phyloP scores from a whole-genome alignment of 176 grass and related monocot genomes.

The Triticum urartu region DNA sequence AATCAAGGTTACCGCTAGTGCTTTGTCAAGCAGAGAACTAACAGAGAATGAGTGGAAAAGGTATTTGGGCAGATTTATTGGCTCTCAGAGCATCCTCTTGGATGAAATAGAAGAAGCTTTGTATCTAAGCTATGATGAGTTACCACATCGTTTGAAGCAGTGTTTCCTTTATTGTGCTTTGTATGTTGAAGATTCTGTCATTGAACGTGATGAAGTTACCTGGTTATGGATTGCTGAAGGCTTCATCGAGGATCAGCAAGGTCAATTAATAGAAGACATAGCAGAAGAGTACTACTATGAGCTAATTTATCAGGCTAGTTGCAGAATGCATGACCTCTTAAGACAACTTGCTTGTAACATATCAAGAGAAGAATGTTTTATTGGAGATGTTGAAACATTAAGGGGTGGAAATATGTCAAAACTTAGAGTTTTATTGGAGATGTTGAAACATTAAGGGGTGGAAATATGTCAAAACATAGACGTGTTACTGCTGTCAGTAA shows the following conservation, averaged over 20 bases:
- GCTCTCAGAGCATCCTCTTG: background rate
- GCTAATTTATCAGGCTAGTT: accelerated
- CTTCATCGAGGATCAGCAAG: background rate
- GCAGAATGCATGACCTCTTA: constrained; percentile 40
- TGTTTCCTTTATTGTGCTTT: constrained; percentile 45
- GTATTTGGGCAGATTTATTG: background rate
- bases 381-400: constrained; percentile 2
- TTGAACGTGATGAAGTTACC: background rate
- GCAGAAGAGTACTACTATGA: too few relatives aligned
- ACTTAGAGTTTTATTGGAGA: background rate
- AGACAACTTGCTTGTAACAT: constrained; percentile 24
- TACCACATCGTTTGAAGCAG: constrained; percentile 20
- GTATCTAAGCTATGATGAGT: constrained; percentile 42
- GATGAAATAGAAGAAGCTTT: constrained; percentile 7
- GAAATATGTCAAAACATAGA: background rate
- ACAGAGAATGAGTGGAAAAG: constrained; percentile 27
- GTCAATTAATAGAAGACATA: too few relatives aligned
- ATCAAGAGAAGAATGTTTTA: background rate
- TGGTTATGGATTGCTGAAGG: constrained; percentile 47
- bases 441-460: background rate
- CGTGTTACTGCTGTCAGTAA: background rate
- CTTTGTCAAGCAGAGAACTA: background rate
- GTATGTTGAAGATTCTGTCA: background rate
- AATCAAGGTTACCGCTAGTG: constrained; percentile 24
- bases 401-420: background rate